Base-by-base conservation (phyloP, 2,329 filamentous ascomycete genomes). In the Cytospora piceicola region DNA sequence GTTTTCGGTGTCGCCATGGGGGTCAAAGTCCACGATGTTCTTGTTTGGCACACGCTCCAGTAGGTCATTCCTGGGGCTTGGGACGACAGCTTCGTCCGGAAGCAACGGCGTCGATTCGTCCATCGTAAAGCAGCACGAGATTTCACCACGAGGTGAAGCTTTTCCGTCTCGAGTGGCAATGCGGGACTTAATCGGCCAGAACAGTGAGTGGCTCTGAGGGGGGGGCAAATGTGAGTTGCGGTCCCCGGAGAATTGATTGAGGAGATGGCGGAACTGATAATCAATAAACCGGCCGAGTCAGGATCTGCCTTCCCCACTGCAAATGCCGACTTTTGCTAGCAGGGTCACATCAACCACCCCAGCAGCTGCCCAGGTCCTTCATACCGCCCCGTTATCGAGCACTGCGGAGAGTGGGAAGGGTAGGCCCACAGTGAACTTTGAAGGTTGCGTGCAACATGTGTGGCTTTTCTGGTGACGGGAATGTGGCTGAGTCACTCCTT, bases 1-100 rank as follows among this genome's bases (percentile, higher is more conserved):
- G 69, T 87, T 83, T 17, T 83, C 82, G 1, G 75, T 69, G 64
- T 85, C 83, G 67, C 78, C 79, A 55, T 76, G 68, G 20, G 78
- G 77, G 65, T 83, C 74, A 67, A 83, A 83, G 59, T 81, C 78
- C 61, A 83, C 75, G 46, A 78, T 70, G 54, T 77, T 72, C 27
- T 67, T 67, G 61, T 49, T 64, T 8, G 54, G 46, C 14, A 58
- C 62, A 51, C 54, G 49, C 34, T 54, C n/a, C 74, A 73, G 53
- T 54, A 67, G 14, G 63, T 64, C 27, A 61, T 62, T 49, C 69
- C 72, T 64, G 70, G 69, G 51, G 68, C 57, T 70, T 65, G 58
- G 53, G 8, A 27, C 66, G 63, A 64, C 72, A 29, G 68, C 66
- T 14, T 69, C 67, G 51, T 73, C 71, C 49, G 72, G 72, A 2